A percentile compares a stretch with the other conserved stretches of the same genome.
These are phyloP conservation scores for Umbelopsis isabellina DNA, from an alignment of 192 early-diverging fungal genomes.

Conservation along the genomic window DNA sequence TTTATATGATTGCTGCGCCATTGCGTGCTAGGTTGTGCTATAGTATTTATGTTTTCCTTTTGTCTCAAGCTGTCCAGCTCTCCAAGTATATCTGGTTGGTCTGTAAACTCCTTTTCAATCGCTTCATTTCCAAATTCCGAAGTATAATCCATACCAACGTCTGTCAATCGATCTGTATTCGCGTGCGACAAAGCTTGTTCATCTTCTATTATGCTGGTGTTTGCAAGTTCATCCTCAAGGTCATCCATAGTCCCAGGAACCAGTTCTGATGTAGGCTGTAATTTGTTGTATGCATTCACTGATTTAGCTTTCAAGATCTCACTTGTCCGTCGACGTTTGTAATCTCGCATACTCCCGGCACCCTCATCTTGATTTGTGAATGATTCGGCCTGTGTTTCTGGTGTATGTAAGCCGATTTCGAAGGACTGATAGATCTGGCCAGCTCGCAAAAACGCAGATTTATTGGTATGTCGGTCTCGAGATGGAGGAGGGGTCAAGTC, in stretches of 20 bases:
- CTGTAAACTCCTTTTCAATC: too few species aligned
- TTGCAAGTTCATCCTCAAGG: conserved; percentile 14
- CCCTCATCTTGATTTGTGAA: not conserved
- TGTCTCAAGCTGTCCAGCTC: too few species aligned
- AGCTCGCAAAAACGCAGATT: not conserved
- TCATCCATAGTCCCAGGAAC: not conserved
- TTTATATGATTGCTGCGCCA: not conserved
- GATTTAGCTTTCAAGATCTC: not conserved
- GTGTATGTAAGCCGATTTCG: conserved; percentile 6
- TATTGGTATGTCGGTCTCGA: not conserved
- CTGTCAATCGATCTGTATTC: not conserved
- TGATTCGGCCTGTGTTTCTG: not conserved
- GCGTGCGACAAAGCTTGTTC: not conserved
- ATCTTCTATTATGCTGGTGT: conserved; percentile 10
- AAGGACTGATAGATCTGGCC: conserved; percentile 8
- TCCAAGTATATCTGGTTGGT: too few species aligned
- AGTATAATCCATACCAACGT: not conserved
- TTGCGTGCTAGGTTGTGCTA: not conserved
- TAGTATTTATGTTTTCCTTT: too few species aligned
- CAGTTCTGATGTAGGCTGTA: too few species aligned
- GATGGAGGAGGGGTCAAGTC: conserved; percentile 6
- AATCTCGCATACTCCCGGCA: not conserved
- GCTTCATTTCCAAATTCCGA: too few species aligned
- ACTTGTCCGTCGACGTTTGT: not conserved
- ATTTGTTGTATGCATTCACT: too few species aligned